Evolutionary conservation across 352 stramenopile genomes (phyloP), one percentile per base, ranked within the genome.

Genomic region (Globisporangium abappressorium): DNA sequence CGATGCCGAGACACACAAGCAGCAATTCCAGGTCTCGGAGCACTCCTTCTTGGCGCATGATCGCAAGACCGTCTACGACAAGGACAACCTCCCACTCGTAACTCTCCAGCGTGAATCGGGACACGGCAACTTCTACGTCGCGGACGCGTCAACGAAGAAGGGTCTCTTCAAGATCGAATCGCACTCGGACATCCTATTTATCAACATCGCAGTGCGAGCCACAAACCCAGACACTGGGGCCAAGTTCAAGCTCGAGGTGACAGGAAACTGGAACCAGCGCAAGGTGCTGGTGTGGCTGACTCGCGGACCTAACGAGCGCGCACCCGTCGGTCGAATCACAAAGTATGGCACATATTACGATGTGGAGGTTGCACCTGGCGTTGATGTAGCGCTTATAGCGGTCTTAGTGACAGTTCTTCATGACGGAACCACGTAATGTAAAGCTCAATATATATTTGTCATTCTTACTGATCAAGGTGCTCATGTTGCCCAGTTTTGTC

Each of bases 61-160:
- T 26, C 56, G 56, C 30, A 61, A 41, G 7, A 61, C 56, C 6
- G 15, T 61, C 8, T 61, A 49, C 20, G 56, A 61, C 20, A 34
- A 61, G 33, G 4, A 61, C 30, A 61, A 61, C 20, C 6, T 14
- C 14, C 30, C 33, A 6, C 30, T 65, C 2, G n/a, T 43, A 7
- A 46, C 46, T 12, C 36, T 36, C n/a, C n/a, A n/a, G 15, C 28
- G 30, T 3, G 22, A n/a, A 14, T 26, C 26, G 5, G 30, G 5
- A 26, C 24, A 75, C 38, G 36, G 53, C 47, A 70, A 60, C 43
- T 64, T 69, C 43, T 62, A 66, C 61, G 24, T 64, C 34, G 28
- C 46, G 1, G 65, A 77, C 58, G 70, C 65, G 6, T 56, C 70
- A 57, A 74, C 75, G 49, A 47, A 59, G 26, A 26, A 77, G 11